Percentiles rank a stretch among this genome's conserved stretches.
phyloP scores from a whole-genome alignment of 352 stramenopile species.

The Pythium angustatum region DNA sequence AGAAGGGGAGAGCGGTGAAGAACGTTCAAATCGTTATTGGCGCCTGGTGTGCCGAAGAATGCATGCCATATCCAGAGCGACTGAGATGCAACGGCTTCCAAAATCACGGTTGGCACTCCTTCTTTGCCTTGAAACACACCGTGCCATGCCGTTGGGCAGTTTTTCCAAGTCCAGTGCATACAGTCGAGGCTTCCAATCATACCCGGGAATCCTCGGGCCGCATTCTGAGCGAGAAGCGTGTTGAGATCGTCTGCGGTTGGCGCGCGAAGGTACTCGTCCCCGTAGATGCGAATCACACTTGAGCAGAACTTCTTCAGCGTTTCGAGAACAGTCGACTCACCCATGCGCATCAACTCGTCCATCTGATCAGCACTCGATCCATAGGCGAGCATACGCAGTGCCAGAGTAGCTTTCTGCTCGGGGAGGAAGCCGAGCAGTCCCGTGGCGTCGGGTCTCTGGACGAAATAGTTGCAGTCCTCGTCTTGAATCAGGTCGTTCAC shows the following conservation, averaged over 20 bases:
- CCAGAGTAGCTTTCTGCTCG: slow-evolving; percentile 18
- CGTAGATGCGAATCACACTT: not conserved
- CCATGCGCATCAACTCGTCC: slow-evolving; percentile 26
- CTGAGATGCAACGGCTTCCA: no score
- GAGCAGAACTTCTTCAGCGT: not conserved
- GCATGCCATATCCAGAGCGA: no score
- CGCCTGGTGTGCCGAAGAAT: no score
- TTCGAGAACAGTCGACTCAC: not conserved
- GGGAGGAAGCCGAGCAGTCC: not conserved
- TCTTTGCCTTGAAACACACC: slow-evolving; percentile 20
- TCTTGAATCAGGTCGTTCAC: not conserved
- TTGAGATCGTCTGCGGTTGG: slow-evolving; percentile 20
- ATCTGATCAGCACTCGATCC: slow-evolving; percentile 12
- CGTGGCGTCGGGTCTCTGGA: slow-evolving; percentile 11
- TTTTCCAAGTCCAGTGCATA: slow-evolving; percentile 35
- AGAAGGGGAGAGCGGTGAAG: no score
- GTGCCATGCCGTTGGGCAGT: slow-evolving; percentile 21
- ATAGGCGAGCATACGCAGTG: slow-evolving; percentile 24
- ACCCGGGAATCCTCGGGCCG: slow-evolving; percentile 18
- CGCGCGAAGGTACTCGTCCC: not conserved
- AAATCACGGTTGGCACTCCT: no score
- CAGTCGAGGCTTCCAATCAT: slow-evolving; percentile 36
- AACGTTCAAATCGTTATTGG: no score
- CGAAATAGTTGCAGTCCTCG: slow-evolving; percentile 11
- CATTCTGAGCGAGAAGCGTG: not conserved